A percentile compares a stretch with the other conserved stretches of the same genome.
Conservation (phyloP, 805 yeast species). For the Vanderwaltozyma verrucispora region DNA sequence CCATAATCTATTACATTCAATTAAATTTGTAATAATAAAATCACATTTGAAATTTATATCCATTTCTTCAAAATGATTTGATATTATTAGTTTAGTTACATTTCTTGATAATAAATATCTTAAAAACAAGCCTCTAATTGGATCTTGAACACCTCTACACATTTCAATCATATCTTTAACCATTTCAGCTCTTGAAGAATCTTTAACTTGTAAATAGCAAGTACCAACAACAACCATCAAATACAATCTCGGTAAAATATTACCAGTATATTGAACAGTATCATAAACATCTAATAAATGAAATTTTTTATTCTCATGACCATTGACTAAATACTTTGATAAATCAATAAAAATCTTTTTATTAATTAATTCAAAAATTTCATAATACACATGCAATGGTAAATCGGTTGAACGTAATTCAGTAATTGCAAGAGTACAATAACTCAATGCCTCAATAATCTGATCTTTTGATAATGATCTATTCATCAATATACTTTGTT, state of each 20-base stretch:
- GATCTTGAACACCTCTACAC: conserved; percentile 96
- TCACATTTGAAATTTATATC: conserved; percentile 34
- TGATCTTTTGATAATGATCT: conserved; percentile 58
- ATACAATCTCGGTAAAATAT: conserved; percentile 83
- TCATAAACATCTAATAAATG: conserved; percentile 82
- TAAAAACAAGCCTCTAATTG: conserved; percentile 81
- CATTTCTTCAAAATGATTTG: conserved; percentile 3
- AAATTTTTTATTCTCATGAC: conserved; percentile 53
- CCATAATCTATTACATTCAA: conserved; percentile 78
- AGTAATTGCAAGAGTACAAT: conserved; percentile 69
- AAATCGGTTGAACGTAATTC: conserved; percentile 68
- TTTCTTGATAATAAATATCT: conserved; percentile 84
- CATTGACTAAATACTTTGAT: conserved; percentile 51
- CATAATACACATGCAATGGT: conserved; percentile 89
- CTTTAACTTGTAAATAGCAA: conserved; percentile 67
- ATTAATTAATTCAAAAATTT: conserved; percentile 70
- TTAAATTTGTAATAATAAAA: conserved; percentile 73
- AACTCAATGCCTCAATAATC: conserved; percentile 80
- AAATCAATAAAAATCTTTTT: conserved; percentile 63
- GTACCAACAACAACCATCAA: conserved; percentile 94
- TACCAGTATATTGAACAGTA: conserved; percentile 90
- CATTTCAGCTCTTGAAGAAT: conserved; percentile 74
- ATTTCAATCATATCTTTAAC: conserved; percentile 95
- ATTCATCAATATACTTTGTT: conserved; percentile 67
- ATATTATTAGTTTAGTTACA: conserved; percentile 33